Evolutionary conservation across 2,329 filamentous ascomycete species (phyloP).

Genomic region (Elsinoe perseae): DNA sequence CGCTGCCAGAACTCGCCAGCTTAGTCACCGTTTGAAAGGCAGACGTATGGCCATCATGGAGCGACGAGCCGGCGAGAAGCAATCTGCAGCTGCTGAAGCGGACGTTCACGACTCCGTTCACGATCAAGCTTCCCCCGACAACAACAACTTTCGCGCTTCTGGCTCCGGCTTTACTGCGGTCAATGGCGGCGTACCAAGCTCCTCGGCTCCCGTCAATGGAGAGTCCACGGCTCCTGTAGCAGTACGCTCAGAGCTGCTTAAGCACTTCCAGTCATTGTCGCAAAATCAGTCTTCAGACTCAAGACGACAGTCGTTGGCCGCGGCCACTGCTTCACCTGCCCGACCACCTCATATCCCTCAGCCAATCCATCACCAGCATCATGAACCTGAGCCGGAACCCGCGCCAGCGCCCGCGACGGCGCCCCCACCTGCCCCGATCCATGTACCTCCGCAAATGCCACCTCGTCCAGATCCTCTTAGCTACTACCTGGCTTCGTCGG

Average conservation of each 20-base stretch:
- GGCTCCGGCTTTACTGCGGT: slow-evolving; percentile 50
- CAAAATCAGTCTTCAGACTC: slow-evolving; percentile 38
- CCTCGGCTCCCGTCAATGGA: slow-evolving; percentile 24
- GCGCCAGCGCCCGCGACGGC: no score
- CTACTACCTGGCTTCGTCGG: slow-evolving; percentile 1
- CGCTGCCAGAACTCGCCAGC: slow-evolving; percentile 62
- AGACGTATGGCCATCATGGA: slow-evolving; percentile 65
- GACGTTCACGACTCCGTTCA: slow-evolving; percentile 17
- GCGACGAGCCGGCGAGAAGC: slow-evolving; percentile 46
- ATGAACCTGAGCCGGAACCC: slow-evolving; percentile 5
- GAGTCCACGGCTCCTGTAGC: slow-evolving; percentile 39
- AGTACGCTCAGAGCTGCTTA: slow-evolving; percentile 53
- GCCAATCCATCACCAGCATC: not conserved
- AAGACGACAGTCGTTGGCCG: slow-evolving; percentile 22
- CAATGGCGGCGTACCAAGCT: slow-evolving; percentile 34
- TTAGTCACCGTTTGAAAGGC: slow-evolving; percentile 72
- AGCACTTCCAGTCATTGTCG: slow-evolving; percentile 54
- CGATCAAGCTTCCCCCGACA: slow-evolving; percentile 20
- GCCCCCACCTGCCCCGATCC: not conserved
- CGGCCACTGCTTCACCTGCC: slow-evolving; percentile 12
- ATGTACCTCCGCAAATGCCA: not conserved
- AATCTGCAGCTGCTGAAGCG: slow-evolving; percentile 26
- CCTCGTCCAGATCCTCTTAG: slow-evolving; percentile 1
- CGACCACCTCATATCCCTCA: not conserved
- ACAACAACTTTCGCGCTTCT: not conserved